phyloP scores from a whole-genome alignment of 306 rosid species.

The Alnus rubra region DNA sequence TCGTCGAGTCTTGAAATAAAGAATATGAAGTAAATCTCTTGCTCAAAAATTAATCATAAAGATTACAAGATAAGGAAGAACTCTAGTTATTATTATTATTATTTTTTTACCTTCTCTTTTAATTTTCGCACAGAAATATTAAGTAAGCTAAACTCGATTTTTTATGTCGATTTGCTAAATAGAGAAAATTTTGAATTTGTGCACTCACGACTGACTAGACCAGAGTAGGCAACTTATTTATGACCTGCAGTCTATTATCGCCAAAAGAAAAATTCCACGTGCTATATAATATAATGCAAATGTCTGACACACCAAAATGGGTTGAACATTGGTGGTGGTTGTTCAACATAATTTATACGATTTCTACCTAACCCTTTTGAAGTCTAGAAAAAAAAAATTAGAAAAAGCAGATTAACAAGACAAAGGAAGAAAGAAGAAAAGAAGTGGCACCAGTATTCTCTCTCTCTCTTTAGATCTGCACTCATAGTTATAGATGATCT shows the following conservation, averaged over 20 bases:
- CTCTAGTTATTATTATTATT: no score
- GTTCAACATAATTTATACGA: background rate
- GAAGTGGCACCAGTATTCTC: conserved; percentile 2
- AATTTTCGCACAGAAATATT: no score
- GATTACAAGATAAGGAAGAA: no score
- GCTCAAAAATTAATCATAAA: no score
- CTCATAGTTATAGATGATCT: no score
- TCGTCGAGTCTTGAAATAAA: no score
- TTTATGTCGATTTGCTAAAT: no score
- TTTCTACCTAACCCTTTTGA: background rate
- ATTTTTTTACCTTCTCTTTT: no score
- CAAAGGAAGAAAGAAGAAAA: conserved; percentile 4
- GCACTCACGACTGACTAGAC: background rate
- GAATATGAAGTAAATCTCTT: no score
- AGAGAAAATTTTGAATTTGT: background rate
- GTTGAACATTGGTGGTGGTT: background rate
- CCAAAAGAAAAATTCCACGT: background rate
- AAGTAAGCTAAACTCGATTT: no score
- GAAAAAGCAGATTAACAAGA: background rate
- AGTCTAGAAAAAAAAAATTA: no score
- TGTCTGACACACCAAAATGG: background rate
- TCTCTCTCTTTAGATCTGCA: no score
- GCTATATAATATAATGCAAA: background rate
- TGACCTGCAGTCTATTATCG: conserved; percentile 3
- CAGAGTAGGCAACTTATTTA: conserved; percentile 4